Evolutionary conservation across 306 rosid species (phyloP).

Genomic region (Morella rubra): DNA sequence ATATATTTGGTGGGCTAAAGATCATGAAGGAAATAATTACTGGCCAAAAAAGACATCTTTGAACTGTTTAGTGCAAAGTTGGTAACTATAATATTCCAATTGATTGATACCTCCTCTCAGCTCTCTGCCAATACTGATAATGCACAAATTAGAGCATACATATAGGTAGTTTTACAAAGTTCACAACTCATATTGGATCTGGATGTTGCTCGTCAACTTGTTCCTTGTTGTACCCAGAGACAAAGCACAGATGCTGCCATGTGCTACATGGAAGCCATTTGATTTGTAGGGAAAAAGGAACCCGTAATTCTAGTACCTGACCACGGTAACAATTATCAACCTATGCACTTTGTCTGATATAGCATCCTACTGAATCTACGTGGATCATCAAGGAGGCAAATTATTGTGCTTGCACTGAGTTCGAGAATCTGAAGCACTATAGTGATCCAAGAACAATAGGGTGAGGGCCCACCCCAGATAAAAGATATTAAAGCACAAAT

Average conservation of each 20-base stretch:
- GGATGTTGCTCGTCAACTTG: not conserved
- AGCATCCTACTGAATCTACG: not conserved
- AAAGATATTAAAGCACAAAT: not conserved
- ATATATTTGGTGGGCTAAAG: not conserved
- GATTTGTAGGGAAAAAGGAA: not conserved
- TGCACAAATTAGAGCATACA: not conserved
- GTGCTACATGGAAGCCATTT: not conserved
- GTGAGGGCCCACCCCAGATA: not conserved
- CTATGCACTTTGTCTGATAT: not conserved
- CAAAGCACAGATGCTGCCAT: no score
- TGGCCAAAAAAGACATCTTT: not conserved
- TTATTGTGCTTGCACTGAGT: not conserved
- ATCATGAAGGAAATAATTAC: not conserved
- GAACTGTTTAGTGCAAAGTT: not conserved
- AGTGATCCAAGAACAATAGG: not conserved
- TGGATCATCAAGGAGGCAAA: no score
- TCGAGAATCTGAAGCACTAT: not conserved
- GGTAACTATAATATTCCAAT: not conserved
- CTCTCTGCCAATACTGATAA: not conserved
- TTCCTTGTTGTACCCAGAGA: no score
- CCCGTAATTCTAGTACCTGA: not conserved
- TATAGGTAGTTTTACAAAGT: not conserved
- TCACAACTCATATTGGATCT: not conserved
- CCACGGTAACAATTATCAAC: not conserved
- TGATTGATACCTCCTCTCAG: not conserved